These are phyloP conservation scores for Pseudisothecium myosuroides DNA, from an alignment of 225 moss, liverwort and hornwort species.

Conservation along the genomic window DNA sequence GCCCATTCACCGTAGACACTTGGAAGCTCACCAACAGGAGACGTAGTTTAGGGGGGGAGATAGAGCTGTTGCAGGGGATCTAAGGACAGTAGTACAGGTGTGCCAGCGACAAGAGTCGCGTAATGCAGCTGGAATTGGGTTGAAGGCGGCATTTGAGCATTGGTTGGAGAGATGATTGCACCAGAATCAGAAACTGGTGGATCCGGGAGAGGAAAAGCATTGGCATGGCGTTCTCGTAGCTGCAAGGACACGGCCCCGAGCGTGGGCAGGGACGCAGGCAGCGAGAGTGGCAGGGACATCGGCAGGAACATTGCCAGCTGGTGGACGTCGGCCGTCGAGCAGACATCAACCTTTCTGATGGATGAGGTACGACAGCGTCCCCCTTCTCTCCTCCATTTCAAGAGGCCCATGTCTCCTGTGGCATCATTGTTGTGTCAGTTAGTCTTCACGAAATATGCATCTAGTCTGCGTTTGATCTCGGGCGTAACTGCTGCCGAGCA, in stretches of 20 bases:
- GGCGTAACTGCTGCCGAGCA: not conserved
- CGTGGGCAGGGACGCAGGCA: not conserved
- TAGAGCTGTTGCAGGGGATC: not conserved
- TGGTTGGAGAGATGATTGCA: slow-evolving; percentile 16
- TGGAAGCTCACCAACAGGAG: not conserved
- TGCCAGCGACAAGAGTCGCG: not conserved
- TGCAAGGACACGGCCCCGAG: slow-evolving; percentile 1
- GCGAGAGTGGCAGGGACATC: slow-evolving; percentile 13
- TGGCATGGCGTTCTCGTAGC: slow-evolving; percentile 43
- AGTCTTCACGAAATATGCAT: not conserved
- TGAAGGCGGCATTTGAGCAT: not conserved
- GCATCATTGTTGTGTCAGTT: not conserved
- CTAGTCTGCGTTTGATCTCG: not conserved
- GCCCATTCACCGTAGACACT: not conserved
- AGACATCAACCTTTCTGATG: slow-evolving; percentile 28
- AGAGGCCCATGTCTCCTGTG: not conserved
- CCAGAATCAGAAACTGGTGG: slow-evolving; percentile 13
- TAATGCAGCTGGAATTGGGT: not conserved
- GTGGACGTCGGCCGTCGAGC: slow-evolving; percentile 52
- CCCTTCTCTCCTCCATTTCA: not conserved
- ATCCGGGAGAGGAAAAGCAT: slow-evolving; percentile 8
- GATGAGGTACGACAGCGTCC: slow-evolving; percentile 20
- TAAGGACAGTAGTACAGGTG: not conserved
- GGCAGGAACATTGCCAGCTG: slow-evolving; percentile 33
- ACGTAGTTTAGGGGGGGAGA: not conserved